Evolutionary conservation across 1,284 basidiomycete species (phyloP), one percentile per base, ranked within the genome.

Genomic region (Schizopora paradoxa): DNA sequence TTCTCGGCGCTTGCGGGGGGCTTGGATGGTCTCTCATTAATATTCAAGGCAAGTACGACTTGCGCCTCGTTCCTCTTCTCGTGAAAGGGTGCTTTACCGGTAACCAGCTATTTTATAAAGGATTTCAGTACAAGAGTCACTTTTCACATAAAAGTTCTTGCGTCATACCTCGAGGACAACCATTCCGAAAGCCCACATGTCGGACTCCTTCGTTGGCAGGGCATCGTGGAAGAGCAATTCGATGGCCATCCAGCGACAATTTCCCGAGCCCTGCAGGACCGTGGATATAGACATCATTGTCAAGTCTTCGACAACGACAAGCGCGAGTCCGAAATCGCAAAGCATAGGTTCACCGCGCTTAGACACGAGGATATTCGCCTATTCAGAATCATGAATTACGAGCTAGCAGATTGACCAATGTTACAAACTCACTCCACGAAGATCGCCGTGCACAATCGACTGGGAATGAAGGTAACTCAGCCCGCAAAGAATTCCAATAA

Each of bases 281-380:
- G 6, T 39, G n/a, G 36, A 38, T 4, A 42, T 41, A 38, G 13
- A 11, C 34, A 35, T 28, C 34, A 7, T 41, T 10, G 22, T 35
- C 13, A 26, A 33, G 16, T 4, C 45, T 2, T 22, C 39, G 23
- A 46, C 43, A 11, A 41, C 11, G 16, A 49, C 29, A 16, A 37
- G 21, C 16, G 51, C 43, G 5, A 54, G 31, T 1, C 44, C 52
- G 34, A 52, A 54, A 43, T 52, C 51, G 18, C 34, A 35, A 23
- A 54, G 25, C n/a, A 49, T 14, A 7, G 48, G 47, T 10, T 19
- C 37, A 8, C 52, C 48, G 5, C 33, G 19, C 34, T 52, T 48
- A 13, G 43, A 40, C 5, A 54, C 43, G 18, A 54, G 33, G 22
- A 54, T 48, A 25, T 54, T 54, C 31, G 29, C 38, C 52, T 54